Evolutionary conservation across 1,139 yeast species (phyloP).

Genomic region (Yamadazyma dendronema): DNA sequence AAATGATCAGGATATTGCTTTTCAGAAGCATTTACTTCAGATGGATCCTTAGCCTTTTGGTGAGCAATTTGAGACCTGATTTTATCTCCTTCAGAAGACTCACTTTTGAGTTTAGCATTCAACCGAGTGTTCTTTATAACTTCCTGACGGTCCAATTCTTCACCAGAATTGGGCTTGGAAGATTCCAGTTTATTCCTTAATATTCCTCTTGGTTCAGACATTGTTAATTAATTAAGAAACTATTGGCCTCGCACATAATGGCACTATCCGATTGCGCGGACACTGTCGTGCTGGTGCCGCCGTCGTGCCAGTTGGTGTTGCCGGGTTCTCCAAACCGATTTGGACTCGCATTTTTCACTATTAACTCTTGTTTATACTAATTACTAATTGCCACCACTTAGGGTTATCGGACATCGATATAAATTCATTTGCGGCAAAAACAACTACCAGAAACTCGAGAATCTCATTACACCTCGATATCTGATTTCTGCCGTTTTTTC

Average conservation of each 20-base stretch:
- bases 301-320: too few relatives aligned
- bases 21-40: constrained; percentile 12
- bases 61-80: constrained; percentile 41
- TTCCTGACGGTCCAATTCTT: constrained; percentile 40
- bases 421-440: too few relatives aligned
- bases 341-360: too few relatives aligned
- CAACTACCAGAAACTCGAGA: too few relatives aligned
- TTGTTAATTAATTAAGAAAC: background rate
- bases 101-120: constrained; percentile 37
- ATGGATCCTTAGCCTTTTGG: constrained; percentile 15
- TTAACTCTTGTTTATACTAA: too few relatives aligned
- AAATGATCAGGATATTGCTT: constrained; percentile 9
- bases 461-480: too few relatives aligned
- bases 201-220: constrained; percentile 38
- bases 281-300: too few relatives aligned
- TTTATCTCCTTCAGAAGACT: constrained; percentile 33
- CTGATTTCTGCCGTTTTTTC: background rate
- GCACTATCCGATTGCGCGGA: background rate
- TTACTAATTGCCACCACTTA: too few relatives aligned
- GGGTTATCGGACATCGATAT: too few relatives aligned
- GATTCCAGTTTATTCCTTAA: constrained; percentile 34
- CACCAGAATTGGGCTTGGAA: constrained; percentile 6
- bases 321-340: too few relatives aligned
- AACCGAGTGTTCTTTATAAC: constrained; percentile 44
- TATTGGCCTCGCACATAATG: background rate